Evolutionary conservation across 1,139 yeast species (phyloP), one percentile per base, ranked within the genome.

Genomic region (Kodamaea sp.): DNA sequence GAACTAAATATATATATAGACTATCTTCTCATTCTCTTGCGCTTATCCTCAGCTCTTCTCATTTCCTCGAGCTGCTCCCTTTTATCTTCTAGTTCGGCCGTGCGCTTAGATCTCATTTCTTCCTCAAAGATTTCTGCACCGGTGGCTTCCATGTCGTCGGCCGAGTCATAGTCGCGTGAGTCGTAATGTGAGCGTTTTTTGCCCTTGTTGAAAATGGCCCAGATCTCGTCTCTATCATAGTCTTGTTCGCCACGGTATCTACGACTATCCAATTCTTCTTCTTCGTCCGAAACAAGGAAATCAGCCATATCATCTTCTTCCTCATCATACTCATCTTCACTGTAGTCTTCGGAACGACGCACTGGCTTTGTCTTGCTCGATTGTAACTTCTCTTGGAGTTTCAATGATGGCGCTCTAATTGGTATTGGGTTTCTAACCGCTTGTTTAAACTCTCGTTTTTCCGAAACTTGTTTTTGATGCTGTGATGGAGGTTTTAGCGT

Each of bases 101-200:
- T 57, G 9, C 64, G 67, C 36, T 80, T 70, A 5, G 96, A 83
- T 32, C 76, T 60, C 48, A 66, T 74, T 59, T 90, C 97, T 55
- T 90, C 97, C 39, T 78, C 86, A 32, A 88, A 65, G 30, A 90
- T 79, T 49, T 90, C 96, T 24, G 81, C 81, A 15, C 96, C 97
- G 1, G 94, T 84, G 6, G 96, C 96, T 56, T 90, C 97, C 97
- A 90, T 90, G 54, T 86, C 95, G 43, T 82, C 87, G 6, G 54
- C 47, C 27, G 74, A 73, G 31, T 64, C 69, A 41, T 80, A 82
- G 37, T 75, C 71, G 44, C 70, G 70, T 31, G 67, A 60, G 28
- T 65, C 63, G 45, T 67, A 68, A 35, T 70, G 63, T 1, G 67
- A 53, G 32, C 82, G 62, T 40, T 73, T 67, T 47, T 73, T 73